Evolutionary conservation across 148 eudicot species (phyloP), one percentile per base, ranked within the genome.

Genomic region (Agrostemma githago): DNA sequence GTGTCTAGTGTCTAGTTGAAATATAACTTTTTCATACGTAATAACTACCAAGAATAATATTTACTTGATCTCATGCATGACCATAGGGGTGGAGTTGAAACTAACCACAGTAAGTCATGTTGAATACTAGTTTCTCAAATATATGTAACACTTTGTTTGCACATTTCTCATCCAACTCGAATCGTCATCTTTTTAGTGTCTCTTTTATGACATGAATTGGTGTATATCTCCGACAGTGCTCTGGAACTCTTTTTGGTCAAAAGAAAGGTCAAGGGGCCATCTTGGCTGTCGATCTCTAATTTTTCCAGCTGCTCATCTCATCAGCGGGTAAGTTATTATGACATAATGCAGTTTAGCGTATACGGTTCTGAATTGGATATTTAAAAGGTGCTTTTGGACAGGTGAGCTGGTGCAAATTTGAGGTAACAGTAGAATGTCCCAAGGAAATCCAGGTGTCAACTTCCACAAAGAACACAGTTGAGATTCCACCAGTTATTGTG

Each of bases 341-440:
- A 37, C 51, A 6, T 74, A 44, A 20, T 34, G 46, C 26, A 17
- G 43, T 65, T 53, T 60, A 53, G 61, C 38, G 39, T 62, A 0
- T 20, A 5, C 8, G 66, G 34, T 38, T 57, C 62, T 19, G 41
- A 53, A 39, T 62, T 41, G 40, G 61, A 73, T 72, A 46, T 62
- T 62, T 72, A 73, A 54, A 72, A 62, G 61, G 51, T 62, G 41
- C 16, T 66, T 83, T 71, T 84, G 68, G 44, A 77, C 89, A 96
- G 99, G 96, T 90, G 62, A 96, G 97, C 87, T 96, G 99, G 99
- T 96, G 99, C 85, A 96, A 92, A 73, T 92, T 88, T 87, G 97
- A 92, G 91, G 85, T 96, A 56, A 62, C 74, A 67, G 90, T 92
- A 71, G 92, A 90, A 75, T 81, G 85, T 76, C 86, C 96, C 40